phyloP scores from a whole-genome alignment of 2,329 filamentous ascomycete species.

The Microcyclosporella mali region DNA sequence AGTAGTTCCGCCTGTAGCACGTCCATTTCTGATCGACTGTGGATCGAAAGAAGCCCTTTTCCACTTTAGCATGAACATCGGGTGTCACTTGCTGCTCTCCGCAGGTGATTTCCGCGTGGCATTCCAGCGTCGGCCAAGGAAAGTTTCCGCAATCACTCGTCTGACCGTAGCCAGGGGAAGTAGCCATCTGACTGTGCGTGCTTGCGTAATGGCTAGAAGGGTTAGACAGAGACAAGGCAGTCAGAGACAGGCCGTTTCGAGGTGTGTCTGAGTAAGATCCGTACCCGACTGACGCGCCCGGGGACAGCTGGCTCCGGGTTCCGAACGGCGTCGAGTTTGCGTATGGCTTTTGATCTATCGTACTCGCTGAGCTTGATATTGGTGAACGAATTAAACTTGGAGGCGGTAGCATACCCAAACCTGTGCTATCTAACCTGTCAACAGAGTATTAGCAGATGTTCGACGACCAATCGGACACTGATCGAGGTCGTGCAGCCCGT shows the following conservation, averaged over 20 bases:
- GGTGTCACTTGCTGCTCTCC: conserved; percentile 57
- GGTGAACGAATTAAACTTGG: conserved; percentile 20
- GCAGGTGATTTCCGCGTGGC: conserved; percentile 57
- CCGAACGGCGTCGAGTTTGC: conserved; percentile 22
- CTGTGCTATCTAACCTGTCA: conserved; percentile 26
- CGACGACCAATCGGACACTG: conserved; percentile 10
- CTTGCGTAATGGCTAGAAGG: conserved; percentile 11
- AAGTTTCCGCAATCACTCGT: conserved; percentile 34
- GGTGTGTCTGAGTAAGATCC: conserved; percentile 29
- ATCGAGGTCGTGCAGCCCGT: conserved; percentile 15
- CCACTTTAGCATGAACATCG: conserved; percentile 72
- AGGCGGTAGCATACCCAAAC: conserved; percentile 26
- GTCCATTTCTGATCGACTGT: conserved; percentile 74
- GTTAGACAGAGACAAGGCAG: conserved; percentile 23
- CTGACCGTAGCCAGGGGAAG: conserved; percentile 23
- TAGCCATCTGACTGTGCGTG: conserved; percentile 24
- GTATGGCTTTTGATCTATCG: conserved; percentile 26
- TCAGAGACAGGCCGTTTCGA: conserved; percentile 21
- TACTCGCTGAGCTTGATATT: conserved; percentile 24
- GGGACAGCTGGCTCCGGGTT: conserved; percentile 25
- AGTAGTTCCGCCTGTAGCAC: conserved; percentile 87
- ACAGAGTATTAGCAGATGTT: conserved; percentile 21
- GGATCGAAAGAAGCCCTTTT: conserved; percentile 78
- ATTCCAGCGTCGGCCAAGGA: conserved; percentile 43
- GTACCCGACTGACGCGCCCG: conserved; percentile 24